A percentile compares a stretch with the other conserved stretches of the same genome.
Conservation (phyloP, 2,329 filamentous ascomycete genomes). For the Pestalotiopsis sp. region DNA sequence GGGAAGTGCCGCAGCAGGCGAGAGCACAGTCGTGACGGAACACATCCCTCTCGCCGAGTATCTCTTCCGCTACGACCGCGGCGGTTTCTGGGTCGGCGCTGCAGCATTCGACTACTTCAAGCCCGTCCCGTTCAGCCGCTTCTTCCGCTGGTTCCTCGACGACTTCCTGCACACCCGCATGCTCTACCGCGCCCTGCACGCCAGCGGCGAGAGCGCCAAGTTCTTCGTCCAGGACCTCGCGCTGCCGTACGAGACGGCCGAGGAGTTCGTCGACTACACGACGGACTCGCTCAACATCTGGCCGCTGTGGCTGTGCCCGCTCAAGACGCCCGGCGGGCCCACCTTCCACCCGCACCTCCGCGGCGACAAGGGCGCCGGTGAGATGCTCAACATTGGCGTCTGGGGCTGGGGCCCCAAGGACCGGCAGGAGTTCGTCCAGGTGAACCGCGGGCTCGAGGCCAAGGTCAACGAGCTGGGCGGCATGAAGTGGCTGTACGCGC, state of each 20-base stretch:
- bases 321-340: slow-evolving; percentile 48
- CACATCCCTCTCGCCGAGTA: slow-evolving; percentile 72
- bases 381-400: slow-evolving; percentile 67
- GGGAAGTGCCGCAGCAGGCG: slow-evolving; percentile 20
- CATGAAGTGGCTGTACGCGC: slow-evolving; percentile 86
- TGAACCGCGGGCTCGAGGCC: slow-evolving; percentile 72
- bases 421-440: slow-evolving; percentile 60
- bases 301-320: slow-evolving; percentile 62
- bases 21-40: slow-evolving; percentile 39
- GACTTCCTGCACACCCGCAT: slow-evolving; percentile 75
- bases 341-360: slow-evolving; percentile 59
- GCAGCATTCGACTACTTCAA: slow-evolving; percentile 69
- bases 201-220: slow-evolving; percentile 62
- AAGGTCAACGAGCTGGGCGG: slow-evolving; percentile 71
- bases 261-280: slow-evolving; percentile 58
- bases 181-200: slow-evolving; percentile 73
- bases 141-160: slow-evolving; percentile 70
- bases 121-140: slow-evolving; percentile 63
- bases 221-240: slow-evolving; percentile 71
- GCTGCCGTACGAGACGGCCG: slow-evolving; percentile 54
- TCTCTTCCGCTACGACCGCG: slow-evolving; percentile 76
- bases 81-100: slow-evolving; percentile 72
- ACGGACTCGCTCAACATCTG: slow-evolving; percentile 53
- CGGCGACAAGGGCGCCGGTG: slow-evolving; percentile 19
- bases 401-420: slow-evolving; percentile 75